phyloP scores from a whole-genome alignment of 805 yeast genomes.

The Kluyveromyces aestuarii region DNA sequence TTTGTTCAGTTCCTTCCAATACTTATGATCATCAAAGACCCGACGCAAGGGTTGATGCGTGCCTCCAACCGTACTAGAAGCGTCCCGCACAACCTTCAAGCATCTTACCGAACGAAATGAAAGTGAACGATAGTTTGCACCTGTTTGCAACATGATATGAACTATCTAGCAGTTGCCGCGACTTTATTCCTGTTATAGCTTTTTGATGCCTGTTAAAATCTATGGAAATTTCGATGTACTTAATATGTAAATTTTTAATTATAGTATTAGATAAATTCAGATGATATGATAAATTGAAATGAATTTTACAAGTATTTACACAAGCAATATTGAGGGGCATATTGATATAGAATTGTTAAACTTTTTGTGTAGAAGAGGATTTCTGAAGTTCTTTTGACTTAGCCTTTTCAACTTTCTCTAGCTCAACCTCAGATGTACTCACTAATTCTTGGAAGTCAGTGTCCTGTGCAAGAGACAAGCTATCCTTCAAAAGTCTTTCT shows the following conservation, averaged over 20 bases:
- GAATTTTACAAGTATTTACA: background rate
- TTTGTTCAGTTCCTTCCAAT: slow-evolving; percentile 45
- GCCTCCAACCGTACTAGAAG: background rate
- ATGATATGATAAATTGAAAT: background rate
- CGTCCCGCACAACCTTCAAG: background rate
- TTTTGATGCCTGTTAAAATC: background rate
- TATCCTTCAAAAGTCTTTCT: slow-evolving; percentile 51
- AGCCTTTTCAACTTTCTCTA: slow-evolving; percentile 39
- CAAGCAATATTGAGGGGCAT: background rate
- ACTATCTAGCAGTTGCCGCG: background rate
- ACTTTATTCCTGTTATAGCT: background rate
- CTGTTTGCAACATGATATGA: background rate
- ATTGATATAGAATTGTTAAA: too few species aligned
- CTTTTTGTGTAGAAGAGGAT: background rate
- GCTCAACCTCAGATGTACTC: slow-evolving; percentile 56
- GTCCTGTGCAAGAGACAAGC: slow-evolving; percentile 60
- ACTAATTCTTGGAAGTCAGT: slow-evolving; percentile 56
- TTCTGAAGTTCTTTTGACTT: background rate
- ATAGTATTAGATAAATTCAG: background rate
- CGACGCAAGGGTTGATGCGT: slow-evolving; percentile 9
- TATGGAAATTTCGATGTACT: too few species aligned
- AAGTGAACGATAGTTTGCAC: background rate
- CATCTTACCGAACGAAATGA: background rate
- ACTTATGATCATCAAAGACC: slow-evolving; percentile 53
- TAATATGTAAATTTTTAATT: background rate